Percentiles rank a stretch among this genome's conserved stretches.
These are phyloP conservation scores for Aspergillus mulundensis DNA, from an alignment of 495 filamentous ascomycete species.

Conservation along the genomic window DNA sequence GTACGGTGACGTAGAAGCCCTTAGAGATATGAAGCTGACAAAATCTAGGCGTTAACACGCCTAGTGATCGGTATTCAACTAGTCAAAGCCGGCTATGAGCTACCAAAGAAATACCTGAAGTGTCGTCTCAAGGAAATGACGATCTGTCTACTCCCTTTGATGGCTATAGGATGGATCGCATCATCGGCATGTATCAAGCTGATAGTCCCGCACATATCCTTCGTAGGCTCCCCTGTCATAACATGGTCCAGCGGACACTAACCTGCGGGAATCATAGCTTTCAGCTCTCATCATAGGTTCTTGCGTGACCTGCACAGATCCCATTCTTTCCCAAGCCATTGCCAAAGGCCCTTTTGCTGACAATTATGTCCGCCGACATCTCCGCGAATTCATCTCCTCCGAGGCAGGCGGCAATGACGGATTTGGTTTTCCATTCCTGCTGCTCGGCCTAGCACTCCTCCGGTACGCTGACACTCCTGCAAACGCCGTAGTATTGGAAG, in stretches of 20 bases:
- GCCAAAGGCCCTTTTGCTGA: constrained; percentile 61
- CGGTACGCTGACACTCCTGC: constrained; percentile 45
- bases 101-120: constrained; percentile 33
- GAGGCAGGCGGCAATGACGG: constrained; percentile 60
- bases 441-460: constrained; percentile 53
- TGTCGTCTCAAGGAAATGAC: constrained; percentile 26
- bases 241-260: no score
- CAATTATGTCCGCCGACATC: constrained; percentile 51
- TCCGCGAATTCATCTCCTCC: constrained; percentile 60
- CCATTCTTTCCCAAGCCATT: constrained; percentile 56
- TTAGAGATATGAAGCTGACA: background rate
- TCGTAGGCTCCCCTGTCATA: constrained; percentile 22
- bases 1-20: constrained; percentile 11
- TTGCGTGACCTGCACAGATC: constrained; percentile 60
- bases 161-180: constrained; percentile 35
- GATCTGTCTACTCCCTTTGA: constrained; percentile 37
- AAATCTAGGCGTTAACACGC: constrained; percentile 40
- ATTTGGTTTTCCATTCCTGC: constrained; percentile 56
- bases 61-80: constrained; percentile 55
- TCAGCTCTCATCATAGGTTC: constrained; percentile 57
- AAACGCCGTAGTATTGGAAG: constrained; percentile 16
- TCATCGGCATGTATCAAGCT: constrained; percentile 36
- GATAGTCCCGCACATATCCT: constrained; percentile 30
- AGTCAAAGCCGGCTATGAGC: constrained; percentile 31
- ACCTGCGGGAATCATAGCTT: constrained; percentile 36